Evolutionary conservation across 371 early-diverging fungal species (phyloP).

Genomic region (Mortierella sp.): DNA sequence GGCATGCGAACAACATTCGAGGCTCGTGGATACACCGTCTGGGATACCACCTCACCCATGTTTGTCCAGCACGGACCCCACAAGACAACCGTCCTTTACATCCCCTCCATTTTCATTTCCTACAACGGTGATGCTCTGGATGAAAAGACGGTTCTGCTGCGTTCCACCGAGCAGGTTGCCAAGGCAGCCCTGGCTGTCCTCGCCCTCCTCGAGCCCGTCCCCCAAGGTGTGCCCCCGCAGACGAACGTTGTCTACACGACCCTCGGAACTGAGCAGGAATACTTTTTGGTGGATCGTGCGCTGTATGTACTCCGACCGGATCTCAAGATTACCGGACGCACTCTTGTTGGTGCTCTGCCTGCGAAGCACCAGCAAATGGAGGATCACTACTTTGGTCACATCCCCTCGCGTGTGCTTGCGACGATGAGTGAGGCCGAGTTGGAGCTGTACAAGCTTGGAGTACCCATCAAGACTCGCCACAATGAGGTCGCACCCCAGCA

Average conservation of each 20-base stretch:
- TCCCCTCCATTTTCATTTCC: conserved; percentile 97
- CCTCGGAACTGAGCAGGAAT: conserved; percentile 97
- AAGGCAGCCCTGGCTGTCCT: conserved; percentile 84
- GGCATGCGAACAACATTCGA: conserved; percentile 98
- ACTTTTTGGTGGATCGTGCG: conserved; percentile 94
- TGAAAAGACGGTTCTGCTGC: conserved; percentile 95
- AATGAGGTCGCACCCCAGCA: conserved; percentile 99
- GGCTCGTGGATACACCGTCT: conserved; percentile 98
- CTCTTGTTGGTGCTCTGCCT: conserved; percentile 91
- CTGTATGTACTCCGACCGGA: conserved; percentile 94
- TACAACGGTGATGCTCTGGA: conserved; percentile 98
- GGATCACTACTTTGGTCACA: conserved; percentile 98
- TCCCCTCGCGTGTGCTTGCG: conserved; percentile 94
- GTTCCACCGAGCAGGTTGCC: conserved; percentile 89
- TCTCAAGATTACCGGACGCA: conserved; percentile 95
- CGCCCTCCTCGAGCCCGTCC: conserved; percentile 73
- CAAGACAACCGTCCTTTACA: conserved; percentile 89
- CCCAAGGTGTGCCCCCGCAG: conserved; percentile 68
- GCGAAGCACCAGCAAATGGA: conserved; percentile 98
- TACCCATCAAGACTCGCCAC: conserved; percentile 99
- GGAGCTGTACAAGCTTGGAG: conserved; percentile 93
- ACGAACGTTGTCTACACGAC: conserved; percentile 88
- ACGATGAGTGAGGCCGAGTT: conserved; percentile 92
- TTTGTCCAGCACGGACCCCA: conserved; percentile 93
- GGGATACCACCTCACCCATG: conserved; percentile 97